Base-by-base conservation (phyloP, 2,329 filamentous ascomycete genomes). In the Aspergillus fructus region DNA sequence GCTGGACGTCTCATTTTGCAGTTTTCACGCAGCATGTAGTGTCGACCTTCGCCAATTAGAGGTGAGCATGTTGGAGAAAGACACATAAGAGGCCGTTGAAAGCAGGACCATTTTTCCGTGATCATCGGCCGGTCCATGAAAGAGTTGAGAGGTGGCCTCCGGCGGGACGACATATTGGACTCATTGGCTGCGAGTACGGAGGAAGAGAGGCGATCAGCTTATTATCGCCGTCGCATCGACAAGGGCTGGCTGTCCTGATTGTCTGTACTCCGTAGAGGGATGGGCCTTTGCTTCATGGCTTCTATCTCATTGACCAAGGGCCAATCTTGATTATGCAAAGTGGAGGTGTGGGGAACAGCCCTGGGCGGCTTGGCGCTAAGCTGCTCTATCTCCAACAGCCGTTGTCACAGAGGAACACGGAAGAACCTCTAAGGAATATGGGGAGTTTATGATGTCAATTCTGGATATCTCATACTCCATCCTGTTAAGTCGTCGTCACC, bases 321-420 rank as follows among this genome's bases (percentile, higher is more conserved):
- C 51, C 51, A 53, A 53, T 57, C 57, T 60, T 47, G 59, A 43
- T 30, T 55, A 37, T 49, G 55, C 23, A 41, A 54, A 61, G 62
- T 63, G 59, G 62, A 62, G 62, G 56, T 46, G 62, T 64, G 62
- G 62, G 58, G 62, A 30, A 60, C 50, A 55, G 52, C 53, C 42
- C 49, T 49, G 46, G 37, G 37, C 41, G 33, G 30, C 49, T 59
- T 42, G 42, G 49, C 46, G 53, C 52, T 34, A 40, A 48, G 37
- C 39, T 48, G 33, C 37, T 49, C 39, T 42, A 49, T 55, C 34
- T 53, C 37, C 45, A 49, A 55, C 51, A 41, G 13, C 51, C 34
- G 40, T 13, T 47, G 5, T 11, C 8, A 17, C 41, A 40, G 40
- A 41, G 30, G 46, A 30, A 9, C 27, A 4, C 27, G 27, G 27